These are phyloP conservation scores for Cladosporium cucumerinum DNA, from an alignment of 2,329 filamentous ascomycete species.

Conservation along the genomic window DNA sequence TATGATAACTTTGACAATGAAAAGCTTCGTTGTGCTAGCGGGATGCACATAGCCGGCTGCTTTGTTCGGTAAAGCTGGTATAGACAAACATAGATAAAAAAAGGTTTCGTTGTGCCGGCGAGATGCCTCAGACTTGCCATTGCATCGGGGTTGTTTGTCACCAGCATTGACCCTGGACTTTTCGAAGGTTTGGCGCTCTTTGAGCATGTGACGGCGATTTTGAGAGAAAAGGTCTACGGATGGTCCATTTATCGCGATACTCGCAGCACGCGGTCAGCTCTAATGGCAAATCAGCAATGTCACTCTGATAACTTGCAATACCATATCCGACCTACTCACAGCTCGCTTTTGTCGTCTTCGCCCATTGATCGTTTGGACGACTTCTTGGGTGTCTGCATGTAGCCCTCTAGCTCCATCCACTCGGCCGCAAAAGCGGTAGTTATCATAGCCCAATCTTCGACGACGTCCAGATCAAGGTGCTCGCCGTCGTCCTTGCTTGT, in stretches of 20 bases:
- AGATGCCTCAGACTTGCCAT: neutral
- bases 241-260: neutral
- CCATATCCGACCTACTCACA: slow-evolving; percentile 13
- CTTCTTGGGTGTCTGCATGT: slow-evolving; percentile 2
- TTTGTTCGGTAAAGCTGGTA: neutral
- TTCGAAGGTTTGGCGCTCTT: neutral
- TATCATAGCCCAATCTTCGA: slow-evolving; percentile 84
- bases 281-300: neutral
- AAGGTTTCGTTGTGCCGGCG: neutral
- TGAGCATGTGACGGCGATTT: neutral
- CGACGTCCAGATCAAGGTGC: slow-evolving; percentile 74
- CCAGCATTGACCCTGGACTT: neutral
- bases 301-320: neutral
- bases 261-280: neutral
- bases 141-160: neutral
- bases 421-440: slow-evolving; percentile 81
- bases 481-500: slow-evolving; percentile 75
- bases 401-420: slow-evolving; percentile 80
- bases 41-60: too few species aligned
- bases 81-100: neutral
- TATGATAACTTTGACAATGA: neutral
- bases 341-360: slow-evolving; percentile 5
- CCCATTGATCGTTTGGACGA: neutral
- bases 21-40: neutral
- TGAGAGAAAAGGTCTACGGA: neutral